Percentiles rank a stretch among this genome's conserved stretches.
phyloP scores from a whole-genome alignment of 1,284 basidiomycete genomes.

The Porogramme epimiltina region DNA sequence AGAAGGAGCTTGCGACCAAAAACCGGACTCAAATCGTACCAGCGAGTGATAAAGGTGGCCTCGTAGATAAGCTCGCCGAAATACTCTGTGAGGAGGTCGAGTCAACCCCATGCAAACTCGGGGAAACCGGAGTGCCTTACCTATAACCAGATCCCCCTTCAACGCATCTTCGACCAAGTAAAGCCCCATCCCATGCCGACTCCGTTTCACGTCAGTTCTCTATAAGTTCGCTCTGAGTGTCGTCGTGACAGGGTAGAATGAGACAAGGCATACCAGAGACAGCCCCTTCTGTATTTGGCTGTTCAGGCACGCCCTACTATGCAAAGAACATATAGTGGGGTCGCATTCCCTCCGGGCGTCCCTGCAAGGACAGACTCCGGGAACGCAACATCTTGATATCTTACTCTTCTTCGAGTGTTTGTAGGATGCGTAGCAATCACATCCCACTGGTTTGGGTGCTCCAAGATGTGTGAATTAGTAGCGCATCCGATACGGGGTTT shows the following conservation, averaged over 20 bases:
- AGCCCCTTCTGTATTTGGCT: slow-evolving; percentile 42
- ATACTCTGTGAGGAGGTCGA: slow-evolving; percentile 46
- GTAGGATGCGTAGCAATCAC: too few relatives aligned
- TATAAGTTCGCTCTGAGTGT: background rate
- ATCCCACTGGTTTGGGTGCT: too few relatives aligned
- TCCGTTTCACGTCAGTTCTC: slow-evolving; percentile 37
- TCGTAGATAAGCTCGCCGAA: slow-evolving; percentile 54
- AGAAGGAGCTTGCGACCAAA: background rate
- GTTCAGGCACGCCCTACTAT: slow-evolving; percentile 43
- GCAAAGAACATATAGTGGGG: slow-evolving; percentile 45
- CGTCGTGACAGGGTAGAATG: too few relatives aligned
- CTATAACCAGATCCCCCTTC: slow-evolving; percentile 47
- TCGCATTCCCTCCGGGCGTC: slow-evolving; percentile 49
- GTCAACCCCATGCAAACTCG: background rate
- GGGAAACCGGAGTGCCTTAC: slow-evolving; percentile 30
- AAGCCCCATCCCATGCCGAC: slow-evolving; percentile 52
- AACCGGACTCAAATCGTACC: slow-evolving; percentile 21
- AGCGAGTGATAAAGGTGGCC: slow-evolving; percentile 35
- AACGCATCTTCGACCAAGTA: slow-evolving; percentile 44
- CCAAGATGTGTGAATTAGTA: too few relatives aligned
- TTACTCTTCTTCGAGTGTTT: too few relatives aligned
- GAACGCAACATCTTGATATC: slow-evolving; percentile 23
- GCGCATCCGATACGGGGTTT: too few relatives aligned
- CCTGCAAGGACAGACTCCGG: slow-evolving; percentile 47
- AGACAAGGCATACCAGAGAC: slow-evolving; percentile 36